These are phyloP conservation scores for Haplographium delicatum DNA, from an alignment of 495 filamentous ascomycete genomes.

Conservation along the genomic window DNA sequence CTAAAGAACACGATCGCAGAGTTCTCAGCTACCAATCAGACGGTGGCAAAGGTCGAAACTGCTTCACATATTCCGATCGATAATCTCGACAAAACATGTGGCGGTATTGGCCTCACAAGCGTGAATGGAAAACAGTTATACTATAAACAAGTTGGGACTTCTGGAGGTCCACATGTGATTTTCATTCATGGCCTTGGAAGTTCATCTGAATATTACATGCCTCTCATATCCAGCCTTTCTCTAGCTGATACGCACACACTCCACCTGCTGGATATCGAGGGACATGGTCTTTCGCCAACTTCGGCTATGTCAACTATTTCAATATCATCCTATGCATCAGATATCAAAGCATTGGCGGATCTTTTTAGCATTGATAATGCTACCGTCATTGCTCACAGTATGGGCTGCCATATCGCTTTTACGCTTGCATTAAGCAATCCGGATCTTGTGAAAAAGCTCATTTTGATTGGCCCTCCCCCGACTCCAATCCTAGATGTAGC, in stretches of 20 bases:
- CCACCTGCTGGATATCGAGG: constrained; percentile 48
- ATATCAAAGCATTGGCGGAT: constrained; percentile 37
- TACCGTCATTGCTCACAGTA: constrained; percentile 39
- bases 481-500: constrained; percentile 38
- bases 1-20: constrained; percentile 38
- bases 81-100: constrained; percentile 26
- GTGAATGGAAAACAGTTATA: constrained; percentile 42
- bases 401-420: constrained; percentile 42
- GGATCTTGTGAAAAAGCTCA: constrained; percentile 32
- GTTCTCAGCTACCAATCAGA: constrained; percentile 19
- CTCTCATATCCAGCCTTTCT: constrained; percentile 30
- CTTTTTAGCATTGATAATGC: constrained; percentile 21
- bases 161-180: constrained; percentile 28
- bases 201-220: constrained; percentile 36
- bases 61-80: constrained; percentile 24
- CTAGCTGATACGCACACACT: constrained; percentile 26
- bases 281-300: constrained; percentile 47
- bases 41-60: constrained; percentile 16
- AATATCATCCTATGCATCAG: constrained; percentile 38
- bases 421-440: constrained; percentile 35
- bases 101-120: constrained; percentile 32
- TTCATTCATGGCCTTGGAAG: constrained; percentile 50
- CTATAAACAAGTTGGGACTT: constrained; percentile 26
- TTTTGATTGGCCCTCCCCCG: constrained; percentile 39
- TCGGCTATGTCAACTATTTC: constrained; percentile 33